Conservation (phyloP, 768 basidiomycete species). For the Cyclocybe cylindracea region DNA sequence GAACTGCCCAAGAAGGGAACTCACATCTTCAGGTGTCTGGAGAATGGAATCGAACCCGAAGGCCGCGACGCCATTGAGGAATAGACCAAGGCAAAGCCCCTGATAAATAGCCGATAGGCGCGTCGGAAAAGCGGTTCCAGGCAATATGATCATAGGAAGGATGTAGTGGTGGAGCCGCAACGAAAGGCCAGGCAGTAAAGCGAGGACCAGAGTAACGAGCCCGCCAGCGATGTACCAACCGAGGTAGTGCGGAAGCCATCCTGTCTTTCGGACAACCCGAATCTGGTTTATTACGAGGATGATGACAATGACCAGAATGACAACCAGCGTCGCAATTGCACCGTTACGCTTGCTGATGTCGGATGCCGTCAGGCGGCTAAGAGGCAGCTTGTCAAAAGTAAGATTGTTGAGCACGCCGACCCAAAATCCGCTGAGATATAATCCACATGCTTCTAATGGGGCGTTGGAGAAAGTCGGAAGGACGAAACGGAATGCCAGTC, state of each 20-base stretch:
- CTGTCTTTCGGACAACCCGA: constrained; percentile 82
- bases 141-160: constrained; percentile 70
- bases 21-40: constrained; percentile 70
- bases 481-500: constrained; percentile 71
- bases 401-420: constrained; percentile 75
- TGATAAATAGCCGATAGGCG: constrained; percentile 79
- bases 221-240: constrained; percentile 74
- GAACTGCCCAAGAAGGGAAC: constrained; percentile 18
- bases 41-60: constrained; percentile 82
- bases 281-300: constrained; percentile 71
- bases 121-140: constrained; percentile 81
- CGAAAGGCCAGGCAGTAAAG: constrained; percentile 65
- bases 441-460: constrained; percentile 72
- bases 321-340: constrained; percentile 65
- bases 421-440: constrained; percentile 82
- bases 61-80: constrained; percentile 76
- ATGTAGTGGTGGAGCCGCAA: constrained; percentile 86
- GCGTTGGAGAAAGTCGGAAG: constrained; percentile 66
- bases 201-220: constrained; percentile 63
- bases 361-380: constrained; percentile 69
- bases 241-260: constrained; percentile 78
- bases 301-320: constrained; percentile 64
- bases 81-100: constrained; percentile 80
- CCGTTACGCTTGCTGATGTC: constrained; percentile 69
- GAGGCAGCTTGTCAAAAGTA: constrained; percentile 70